These are phyloP conservation scores for Cercospora sp. DNA, from an alignment of 2,329 filamentous ascomycete genomes.

Conservation along the genomic window DNA sequence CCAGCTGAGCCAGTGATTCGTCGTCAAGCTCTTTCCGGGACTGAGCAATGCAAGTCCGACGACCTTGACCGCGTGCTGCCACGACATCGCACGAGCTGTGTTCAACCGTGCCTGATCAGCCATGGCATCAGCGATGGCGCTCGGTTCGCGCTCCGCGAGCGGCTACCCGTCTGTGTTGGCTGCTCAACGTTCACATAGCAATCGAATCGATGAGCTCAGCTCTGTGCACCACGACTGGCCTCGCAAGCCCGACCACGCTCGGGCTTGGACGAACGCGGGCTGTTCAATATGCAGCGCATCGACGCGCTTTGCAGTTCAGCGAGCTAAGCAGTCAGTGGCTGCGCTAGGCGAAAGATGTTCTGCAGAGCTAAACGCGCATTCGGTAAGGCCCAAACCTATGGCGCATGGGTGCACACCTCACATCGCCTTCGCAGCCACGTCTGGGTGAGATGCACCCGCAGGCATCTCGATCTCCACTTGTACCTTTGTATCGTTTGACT, in stretches of 20 bases:
- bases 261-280: conserved; percentile 3
- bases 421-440: conserved; percentile 22
- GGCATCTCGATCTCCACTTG: conserved; percentile 27
- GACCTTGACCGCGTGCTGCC: background rate
- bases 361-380: conserved; percentile 12
- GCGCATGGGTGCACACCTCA: conserved; percentile 21
- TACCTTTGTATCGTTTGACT: conserved; percentile 24
- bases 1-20: background rate
- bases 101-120: background rate
- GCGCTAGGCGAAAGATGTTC: conserved; percentile 4
- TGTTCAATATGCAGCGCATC: background rate
- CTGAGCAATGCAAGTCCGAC: conserved; percentile 2
- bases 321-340: conserved; percentile 3
- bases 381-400: background rate
- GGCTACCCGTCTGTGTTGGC: background rate
- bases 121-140: background rate
- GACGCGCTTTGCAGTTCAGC: background rate
- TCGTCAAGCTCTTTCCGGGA: background rate
- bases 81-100: background rate
- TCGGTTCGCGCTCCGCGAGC: background rate
- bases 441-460: conserved; percentile 20
- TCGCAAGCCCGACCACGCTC: background rate
- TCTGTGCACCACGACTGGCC: background rate
- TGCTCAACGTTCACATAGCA: background rate
- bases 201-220: background rate